Percentiles rank a stretch among this genome's conserved stretches.
Conservation (phyloP, 2,329 filamentous ascomycete species). For the Ceratocystis ficicola region DNA sequence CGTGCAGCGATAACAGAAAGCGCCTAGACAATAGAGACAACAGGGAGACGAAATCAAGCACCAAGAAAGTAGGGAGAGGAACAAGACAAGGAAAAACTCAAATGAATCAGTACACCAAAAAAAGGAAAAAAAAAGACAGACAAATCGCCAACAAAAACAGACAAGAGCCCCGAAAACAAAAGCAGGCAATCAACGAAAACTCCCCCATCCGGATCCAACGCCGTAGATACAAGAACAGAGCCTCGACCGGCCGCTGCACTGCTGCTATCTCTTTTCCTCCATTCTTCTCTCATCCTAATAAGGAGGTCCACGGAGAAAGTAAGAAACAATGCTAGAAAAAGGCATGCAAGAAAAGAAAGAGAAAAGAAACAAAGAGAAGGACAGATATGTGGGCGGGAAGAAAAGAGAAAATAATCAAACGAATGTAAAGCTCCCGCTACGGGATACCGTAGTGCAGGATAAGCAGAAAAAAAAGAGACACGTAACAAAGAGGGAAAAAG, state of each 20-base stretch:
- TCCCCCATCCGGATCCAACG: background rate
- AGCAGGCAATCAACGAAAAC: background rate
- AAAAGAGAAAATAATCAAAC: background rate
- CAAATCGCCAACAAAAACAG: conserved; percentile 4
- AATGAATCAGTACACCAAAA: background rate
- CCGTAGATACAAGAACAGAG: background rate
- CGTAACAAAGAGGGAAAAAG: background rate
- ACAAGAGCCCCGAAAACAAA: background rate
- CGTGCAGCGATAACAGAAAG: background rate
- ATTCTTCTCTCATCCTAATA: background rate
- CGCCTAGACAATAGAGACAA: background rate
- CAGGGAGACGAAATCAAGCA: too few relatives aligned
- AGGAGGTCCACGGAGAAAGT: background rate
- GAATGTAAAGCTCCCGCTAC: conserved; percentile 6
- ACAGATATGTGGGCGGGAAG: background rate
- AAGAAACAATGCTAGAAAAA: conserved; percentile 9
- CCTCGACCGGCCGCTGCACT: background rate
- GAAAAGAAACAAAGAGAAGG: background rate
- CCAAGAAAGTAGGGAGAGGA: background rate
- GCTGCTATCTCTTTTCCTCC: background rate
- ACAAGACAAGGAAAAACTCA: background rate
- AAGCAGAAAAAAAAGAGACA: background rate
- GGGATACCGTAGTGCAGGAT: background rate
- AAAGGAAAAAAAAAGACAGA: background rate
- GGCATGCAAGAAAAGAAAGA: background rate